These are phyloP conservation scores for Wallacemonas sp. DNA, from an alignment of 208 protist genomes.

Conservation along the genomic window DNA sequence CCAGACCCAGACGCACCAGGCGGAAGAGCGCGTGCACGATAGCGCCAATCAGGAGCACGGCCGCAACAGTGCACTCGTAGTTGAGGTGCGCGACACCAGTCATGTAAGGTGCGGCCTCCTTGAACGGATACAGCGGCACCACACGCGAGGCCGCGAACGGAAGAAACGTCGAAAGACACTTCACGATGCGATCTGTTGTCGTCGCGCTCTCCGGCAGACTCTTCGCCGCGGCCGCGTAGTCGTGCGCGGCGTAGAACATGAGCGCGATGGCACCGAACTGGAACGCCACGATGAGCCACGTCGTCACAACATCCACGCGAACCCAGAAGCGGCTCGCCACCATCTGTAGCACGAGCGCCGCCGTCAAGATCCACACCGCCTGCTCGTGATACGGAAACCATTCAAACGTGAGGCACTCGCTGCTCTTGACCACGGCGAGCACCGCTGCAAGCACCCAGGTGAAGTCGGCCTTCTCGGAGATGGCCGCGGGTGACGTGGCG, in stretches of 20 bases:
- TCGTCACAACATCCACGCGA: constrained; percentile 13
- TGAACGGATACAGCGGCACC: constrained; percentile 2
- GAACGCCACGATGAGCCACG: neutral
- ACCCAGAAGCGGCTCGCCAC: constrained; percentile 7
- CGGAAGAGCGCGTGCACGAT: constrained; percentile 29
- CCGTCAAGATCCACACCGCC: constrained; percentile 4
- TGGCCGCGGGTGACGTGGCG: constrained; percentile 26
- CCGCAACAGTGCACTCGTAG: constrained; percentile 20
- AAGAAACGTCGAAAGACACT: neutral
- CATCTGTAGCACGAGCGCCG: constrained; percentile 1
- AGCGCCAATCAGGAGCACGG: constrained; percentile 19
- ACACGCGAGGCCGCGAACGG: neutral
- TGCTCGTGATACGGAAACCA: constrained; percentile 12
- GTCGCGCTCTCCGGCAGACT: neutral
- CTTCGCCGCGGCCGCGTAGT: neutral
- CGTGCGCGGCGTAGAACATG: constrained; percentile 9
- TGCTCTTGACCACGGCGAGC: constrained; percentile 15
- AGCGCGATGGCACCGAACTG: constrained; percentile 9
- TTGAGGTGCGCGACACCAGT: constrained; percentile 15
- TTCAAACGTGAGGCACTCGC: constrained; percentile 21
- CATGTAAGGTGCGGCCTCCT: neutral
- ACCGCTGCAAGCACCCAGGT: constrained; percentile 22
- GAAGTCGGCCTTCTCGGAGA: constrained; percentile 26
- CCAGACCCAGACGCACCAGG: constrained; percentile 28
- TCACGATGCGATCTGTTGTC: neutral